Evolutionary conservation across 129 eudicot species (phyloP).

Genomic region (Lactuca sativa): DNA sequence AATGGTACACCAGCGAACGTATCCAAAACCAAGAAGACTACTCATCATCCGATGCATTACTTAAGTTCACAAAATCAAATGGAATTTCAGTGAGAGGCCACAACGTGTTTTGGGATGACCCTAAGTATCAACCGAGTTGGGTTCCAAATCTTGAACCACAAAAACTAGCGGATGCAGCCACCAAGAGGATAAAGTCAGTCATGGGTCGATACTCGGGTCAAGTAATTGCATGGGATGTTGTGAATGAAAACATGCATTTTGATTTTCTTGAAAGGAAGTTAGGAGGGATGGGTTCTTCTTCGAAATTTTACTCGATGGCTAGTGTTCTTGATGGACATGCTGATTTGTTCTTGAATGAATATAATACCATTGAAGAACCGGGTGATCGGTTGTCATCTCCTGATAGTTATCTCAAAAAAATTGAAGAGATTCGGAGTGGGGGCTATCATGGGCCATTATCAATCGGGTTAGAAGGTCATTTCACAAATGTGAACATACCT

Average conservation of each 20-base stretch:
- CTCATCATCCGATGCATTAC: slow-evolving; percentile 35
- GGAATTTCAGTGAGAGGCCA: slow-evolving; percentile 66
- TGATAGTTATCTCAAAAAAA: slow-evolving; percentile 40
- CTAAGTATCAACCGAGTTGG: slow-evolving; percentile 50
- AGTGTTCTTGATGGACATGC: background rate
- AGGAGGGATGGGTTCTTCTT: background rate
- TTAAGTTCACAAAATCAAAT: slow-evolving; percentile 38
- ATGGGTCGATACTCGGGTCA: slow-evolving; percentile 47
- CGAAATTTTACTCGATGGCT: background rate
- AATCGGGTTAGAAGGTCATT: background rate
- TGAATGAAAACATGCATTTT: slow-evolving; percentile 71
- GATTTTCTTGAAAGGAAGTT: slow-evolving; percentile 17
- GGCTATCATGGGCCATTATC: background rate
- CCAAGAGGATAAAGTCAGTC: slow-evolving; percentile 41
- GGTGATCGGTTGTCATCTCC: slow-evolving; percentile 40
- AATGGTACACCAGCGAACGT: slow-evolving; percentile 56
- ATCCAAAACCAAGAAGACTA: slow-evolving; percentile 41
- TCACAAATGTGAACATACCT: slow-evolving; percentile 38
- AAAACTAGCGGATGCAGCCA: slow-evolving; percentile 29
- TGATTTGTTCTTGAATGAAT: slow-evolving; percentile 55
- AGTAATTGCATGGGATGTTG: slow-evolving; percentile 70
- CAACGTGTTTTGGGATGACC: slow-evolving; percentile 74
- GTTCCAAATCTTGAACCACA: slow-evolving; percentile 24
- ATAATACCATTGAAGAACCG: slow-evolving; percentile 50
- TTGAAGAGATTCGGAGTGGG: slow-evolving; percentile 1